A percentile compares a stretch with the other conserved stretches of the same genome.
phyloP scores from a whole-genome alignment of 73 alveolate species.

The Uronychia binucleata region DNA sequence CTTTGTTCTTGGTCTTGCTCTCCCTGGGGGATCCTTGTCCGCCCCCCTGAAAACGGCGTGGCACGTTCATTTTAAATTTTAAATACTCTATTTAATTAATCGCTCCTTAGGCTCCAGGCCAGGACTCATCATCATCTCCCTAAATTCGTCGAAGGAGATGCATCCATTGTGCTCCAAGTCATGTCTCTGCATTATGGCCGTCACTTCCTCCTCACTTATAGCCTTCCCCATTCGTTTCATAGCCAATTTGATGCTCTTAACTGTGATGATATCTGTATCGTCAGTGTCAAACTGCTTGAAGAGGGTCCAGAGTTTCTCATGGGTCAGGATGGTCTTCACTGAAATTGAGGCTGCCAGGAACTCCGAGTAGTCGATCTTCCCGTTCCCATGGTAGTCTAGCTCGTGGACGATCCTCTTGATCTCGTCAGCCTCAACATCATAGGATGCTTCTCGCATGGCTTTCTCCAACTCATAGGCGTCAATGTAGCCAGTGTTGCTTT shows the following conservation, averaged over 20 bases:
- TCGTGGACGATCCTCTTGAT: conserved; percentile 19
- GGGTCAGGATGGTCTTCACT: conserved; percentile 7
- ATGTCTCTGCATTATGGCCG: conserved; percentile 40
- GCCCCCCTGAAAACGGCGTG: not conserved
- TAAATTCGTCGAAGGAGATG: conserved; percentile 42
- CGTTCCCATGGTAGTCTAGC: conserved; percentile 41
- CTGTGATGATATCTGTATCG: conserved; percentile 2
- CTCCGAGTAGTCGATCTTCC: conserved; percentile 44
- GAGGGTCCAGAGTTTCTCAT: conserved; percentile 26
- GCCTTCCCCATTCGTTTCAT: conserved; percentile 8
- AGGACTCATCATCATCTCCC: conserved; percentile 21
- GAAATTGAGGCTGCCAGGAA: conserved; percentile 41
- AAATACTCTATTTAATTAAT: not conserved
- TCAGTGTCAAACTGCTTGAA: conserved; percentile 28
- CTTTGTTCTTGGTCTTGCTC: not conserved
- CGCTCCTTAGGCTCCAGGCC: not conserved
- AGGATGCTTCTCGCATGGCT: conserved; percentile 4
- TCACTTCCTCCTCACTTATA: conserved; percentile 13
- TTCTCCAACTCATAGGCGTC: not conserved
- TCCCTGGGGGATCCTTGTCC: conserved; percentile 8
- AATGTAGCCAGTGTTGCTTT: not conserved
- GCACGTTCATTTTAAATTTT: conserved; percentile 15
- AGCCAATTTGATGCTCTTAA: not conserved
- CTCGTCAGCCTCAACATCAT: conserved; percentile 12
- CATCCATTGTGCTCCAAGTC: conserved; percentile 31